Base-by-base conservation (phyloP, 2,329 filamentous ascomycete species). In the Sphaerostilbella broomeana region DNA sequence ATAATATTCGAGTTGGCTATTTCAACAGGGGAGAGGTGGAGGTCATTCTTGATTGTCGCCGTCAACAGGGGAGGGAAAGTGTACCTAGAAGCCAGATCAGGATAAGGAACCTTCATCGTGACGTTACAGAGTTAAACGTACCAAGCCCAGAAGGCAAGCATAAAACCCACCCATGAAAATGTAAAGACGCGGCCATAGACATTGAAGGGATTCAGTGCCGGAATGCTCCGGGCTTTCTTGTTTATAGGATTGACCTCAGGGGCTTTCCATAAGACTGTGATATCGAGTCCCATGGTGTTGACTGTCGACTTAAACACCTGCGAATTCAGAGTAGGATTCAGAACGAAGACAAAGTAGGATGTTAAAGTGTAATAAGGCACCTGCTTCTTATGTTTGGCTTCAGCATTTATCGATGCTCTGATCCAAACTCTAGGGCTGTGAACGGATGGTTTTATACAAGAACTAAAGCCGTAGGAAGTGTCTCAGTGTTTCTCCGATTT, bases 1-100 rank as follows among this genome's bases (percentile, higher is more conserved):
- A 92, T 75, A 45, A 95, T 90, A 62, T 95, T 95, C 25, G 88
- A 95, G 65, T 94, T 95, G 51, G 83, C 79, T 38, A 95, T 72
- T 59, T 95, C 73, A 22, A 69, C 67, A 18, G 80, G 68, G 9
- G 74, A 81, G 52, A 95, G 77, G 36, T 79, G 59, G 22, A 95
- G 73, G 56, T 95, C 86, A 47, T 80, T 70, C 58, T 81, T 82
- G 66, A 95, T 94, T 19, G 86, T 86, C 54, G 82, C 76, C 35
- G 79, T 77, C 56, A 86, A 68, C 57, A 92, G 67, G 50, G 88
- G 88, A 48, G 88, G 86, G 62, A 94, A 95, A 2, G 88, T 84
- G 67, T 94, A 94, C 60, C 60, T 61, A 22, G 36, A 39, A n/a
- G n/a, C n/a, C n/a, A n/a, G n/a, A n/a, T n/a, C n/a, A n/a, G 28